These are phyloP conservation scores for Fraxinus sp. DNA, from an alignment of 305 asterid genomes.

Conservation along the genomic window DNA sequence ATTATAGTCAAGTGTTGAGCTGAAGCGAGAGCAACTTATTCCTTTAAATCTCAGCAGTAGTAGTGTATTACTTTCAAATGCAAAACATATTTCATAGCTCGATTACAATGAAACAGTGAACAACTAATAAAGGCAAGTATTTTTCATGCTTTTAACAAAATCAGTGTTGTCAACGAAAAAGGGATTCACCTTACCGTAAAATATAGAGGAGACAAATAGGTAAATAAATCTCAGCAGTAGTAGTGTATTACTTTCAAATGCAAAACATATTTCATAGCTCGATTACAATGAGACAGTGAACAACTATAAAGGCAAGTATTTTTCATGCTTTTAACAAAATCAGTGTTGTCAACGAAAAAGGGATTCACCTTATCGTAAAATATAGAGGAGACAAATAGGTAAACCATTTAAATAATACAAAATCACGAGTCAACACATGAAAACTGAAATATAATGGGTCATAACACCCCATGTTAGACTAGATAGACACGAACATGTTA, in stretches of 20 bases:
- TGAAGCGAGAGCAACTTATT: neutral
- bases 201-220: neutral
- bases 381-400: neutral
- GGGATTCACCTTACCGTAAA: neutral
- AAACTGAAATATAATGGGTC: neutral
- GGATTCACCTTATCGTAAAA: neutral
- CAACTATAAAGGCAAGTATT: neutral
- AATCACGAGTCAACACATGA: neutral
- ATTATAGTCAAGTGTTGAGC: neutral
- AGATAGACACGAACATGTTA: neutral
- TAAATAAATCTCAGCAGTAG: neutral
- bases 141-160: neutral
- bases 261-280: neutral
- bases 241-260: neutral
- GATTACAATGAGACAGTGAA: neutral
- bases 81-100: neutral
- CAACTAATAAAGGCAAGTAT: neutral
- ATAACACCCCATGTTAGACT: neutral
- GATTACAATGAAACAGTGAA: neutral
- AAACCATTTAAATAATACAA: neutral
- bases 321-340: neutral
- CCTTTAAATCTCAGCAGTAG: neutral
- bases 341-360: neutral
- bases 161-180: neutral
- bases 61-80: neutral